Evolutionary conservation across 768 basidiomycete species (phyloP).

Genomic region (Psilocybe sp.): DNA sequence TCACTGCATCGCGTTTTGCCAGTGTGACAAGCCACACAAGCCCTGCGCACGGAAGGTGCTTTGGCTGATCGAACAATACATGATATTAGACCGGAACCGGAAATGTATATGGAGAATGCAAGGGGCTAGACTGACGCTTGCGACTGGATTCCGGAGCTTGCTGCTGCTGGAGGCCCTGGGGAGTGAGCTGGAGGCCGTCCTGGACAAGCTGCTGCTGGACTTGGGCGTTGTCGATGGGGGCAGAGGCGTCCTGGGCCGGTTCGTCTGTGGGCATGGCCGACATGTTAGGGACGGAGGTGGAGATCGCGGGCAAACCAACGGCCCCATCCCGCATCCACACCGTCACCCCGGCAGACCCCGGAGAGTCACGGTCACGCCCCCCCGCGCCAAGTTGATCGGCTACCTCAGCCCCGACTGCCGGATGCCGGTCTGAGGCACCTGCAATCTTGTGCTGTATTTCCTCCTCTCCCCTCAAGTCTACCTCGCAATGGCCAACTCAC

Average conservation of each 20-base stretch:
- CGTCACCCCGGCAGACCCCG: slow-evolving; percentile 20
- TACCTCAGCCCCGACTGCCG: slow-evolving; percentile 6
- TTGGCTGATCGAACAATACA: slow-evolving; percentile 51
- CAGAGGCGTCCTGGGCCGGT: slow-evolving; percentile 50
- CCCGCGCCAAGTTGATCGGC: slow-evolving; percentile 4
- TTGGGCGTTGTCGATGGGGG: slow-evolving; percentile 45
- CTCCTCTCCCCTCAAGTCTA: slow-evolving; percentile 4
- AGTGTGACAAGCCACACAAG: slow-evolving; percentile 77
- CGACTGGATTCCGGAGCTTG: slow-evolving; percentile 42
- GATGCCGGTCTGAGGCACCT: not conserved
- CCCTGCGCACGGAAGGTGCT: slow-evolving; percentile 77
- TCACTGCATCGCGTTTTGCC: slow-evolving; percentile 85
- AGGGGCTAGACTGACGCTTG: slow-evolving; percentile 51
- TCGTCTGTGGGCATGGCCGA: slow-evolving; percentile 75
- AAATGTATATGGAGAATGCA: slow-evolving; percentile 6
- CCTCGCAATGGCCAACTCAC: slow-evolving; percentile 25
- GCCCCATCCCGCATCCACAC: slow-evolving; percentile 11
- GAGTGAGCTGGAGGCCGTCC: slow-evolving; percentile 14
- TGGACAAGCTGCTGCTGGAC: slow-evolving; percentile 46
- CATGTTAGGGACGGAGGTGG: slow-evolving; percentile 39
- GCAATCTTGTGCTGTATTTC: slow-evolving; percentile 1
- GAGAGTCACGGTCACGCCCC: slow-evolving; percentile 13
- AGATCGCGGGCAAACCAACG: slow-evolving; percentile 21
- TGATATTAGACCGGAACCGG: slow-evolving; percentile 15
- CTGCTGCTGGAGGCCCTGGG: slow-evolving; percentile 42